phyloP scores from a whole-genome alignment of 805 yeast species.

The Nakazawaea laoshanensis region DNA sequence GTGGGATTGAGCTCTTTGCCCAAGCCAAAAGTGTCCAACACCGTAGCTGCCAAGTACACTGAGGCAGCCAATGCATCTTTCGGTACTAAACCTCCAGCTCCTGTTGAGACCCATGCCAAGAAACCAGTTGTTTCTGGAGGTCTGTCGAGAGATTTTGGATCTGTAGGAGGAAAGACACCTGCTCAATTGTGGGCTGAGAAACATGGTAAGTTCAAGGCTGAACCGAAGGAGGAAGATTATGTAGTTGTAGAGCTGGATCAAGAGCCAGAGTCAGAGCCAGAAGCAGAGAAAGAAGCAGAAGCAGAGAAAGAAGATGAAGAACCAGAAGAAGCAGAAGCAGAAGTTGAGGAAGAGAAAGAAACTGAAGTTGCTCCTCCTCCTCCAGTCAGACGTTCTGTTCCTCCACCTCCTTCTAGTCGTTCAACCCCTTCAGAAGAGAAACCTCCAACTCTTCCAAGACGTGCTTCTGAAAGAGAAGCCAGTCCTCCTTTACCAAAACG shows the following conservation, averaged over 20 bases:
- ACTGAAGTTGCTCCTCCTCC: constrained; percentile 5
- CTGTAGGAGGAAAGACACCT: constrained; percentile 78
- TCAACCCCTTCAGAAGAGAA: constrained; percentile 17
- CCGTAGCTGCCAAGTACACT: constrained; percentile 41
- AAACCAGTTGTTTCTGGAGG: constrained; percentile 52
- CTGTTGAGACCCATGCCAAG: constrained; percentile 19
- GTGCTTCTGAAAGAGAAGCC: constrained; percentile 12
- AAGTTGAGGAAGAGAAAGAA: constrained; percentile 4
- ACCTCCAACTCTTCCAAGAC: constrained; percentile 13
- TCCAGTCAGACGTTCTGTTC: constrained; percentile 9
- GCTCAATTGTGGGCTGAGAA: constrained; percentile 95
- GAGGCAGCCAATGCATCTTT: constrained; percentile 26
- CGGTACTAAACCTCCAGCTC: constrained; percentile 25
- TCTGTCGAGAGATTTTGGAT: constrained; percentile 50
- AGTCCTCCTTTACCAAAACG: constrained; percentile 14
- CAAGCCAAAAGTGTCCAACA: constrained; percentile 44
- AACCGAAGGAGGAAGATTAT: constrained; percentile 19
- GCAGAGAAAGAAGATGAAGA: constrained; percentile 17
- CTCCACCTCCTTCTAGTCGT: constrained; percentile 12
- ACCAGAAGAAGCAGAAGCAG: constrained; percentile 17
- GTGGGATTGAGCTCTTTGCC: constrained; percentile 44
- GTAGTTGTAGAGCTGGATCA: constrained; percentile 2
- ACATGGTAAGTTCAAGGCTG: constrained; percentile 55
- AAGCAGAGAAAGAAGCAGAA: constrained; percentile 21
- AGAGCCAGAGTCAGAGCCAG: constrained; percentile 11